phyloP scores from a whole-genome alignment of 78 protist species.

The Planoprotostelium fungivorum region DNA sequence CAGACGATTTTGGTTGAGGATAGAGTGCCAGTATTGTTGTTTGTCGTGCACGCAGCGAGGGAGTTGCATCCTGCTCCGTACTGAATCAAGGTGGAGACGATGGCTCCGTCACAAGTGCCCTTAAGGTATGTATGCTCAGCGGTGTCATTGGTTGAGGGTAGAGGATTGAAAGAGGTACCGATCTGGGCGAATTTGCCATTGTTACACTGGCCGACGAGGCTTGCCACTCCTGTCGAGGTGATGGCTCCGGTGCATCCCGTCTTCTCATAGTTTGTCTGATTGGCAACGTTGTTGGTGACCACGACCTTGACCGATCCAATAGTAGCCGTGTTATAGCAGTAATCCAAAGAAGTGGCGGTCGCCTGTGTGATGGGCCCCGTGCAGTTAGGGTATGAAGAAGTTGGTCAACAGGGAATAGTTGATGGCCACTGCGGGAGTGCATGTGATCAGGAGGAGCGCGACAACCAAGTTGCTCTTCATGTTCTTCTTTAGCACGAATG shows the following conservation, averaged over 20 bases:
- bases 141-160: background rate
- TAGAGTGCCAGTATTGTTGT: background rate
- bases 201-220: background rate
- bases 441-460: too few relatives aligned
- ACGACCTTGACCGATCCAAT: background rate
- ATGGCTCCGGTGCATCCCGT: background rate
- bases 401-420: too few relatives aligned
- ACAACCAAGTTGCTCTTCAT: too few relatives aligned
- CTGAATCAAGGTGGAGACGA: background rate
- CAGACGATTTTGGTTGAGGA: background rate
- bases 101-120: background rate
- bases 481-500: too few relatives aligned
- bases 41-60: background rate
- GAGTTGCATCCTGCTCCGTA: background rate
- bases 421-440: too few relatives aligned
- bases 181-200: background rate
- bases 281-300: background rate
- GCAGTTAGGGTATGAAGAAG: too few relatives aligned
- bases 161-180: background rate
- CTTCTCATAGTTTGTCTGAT: background rate
- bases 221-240: background rate
- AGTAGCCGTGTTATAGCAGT: background rate
- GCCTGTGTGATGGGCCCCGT: too few relatives aligned
- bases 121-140: background rate
- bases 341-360: background rate